Evolutionary conservation across 345 rosid species (phyloP).

Genomic region (Boechera divaricarpa): DNA sequence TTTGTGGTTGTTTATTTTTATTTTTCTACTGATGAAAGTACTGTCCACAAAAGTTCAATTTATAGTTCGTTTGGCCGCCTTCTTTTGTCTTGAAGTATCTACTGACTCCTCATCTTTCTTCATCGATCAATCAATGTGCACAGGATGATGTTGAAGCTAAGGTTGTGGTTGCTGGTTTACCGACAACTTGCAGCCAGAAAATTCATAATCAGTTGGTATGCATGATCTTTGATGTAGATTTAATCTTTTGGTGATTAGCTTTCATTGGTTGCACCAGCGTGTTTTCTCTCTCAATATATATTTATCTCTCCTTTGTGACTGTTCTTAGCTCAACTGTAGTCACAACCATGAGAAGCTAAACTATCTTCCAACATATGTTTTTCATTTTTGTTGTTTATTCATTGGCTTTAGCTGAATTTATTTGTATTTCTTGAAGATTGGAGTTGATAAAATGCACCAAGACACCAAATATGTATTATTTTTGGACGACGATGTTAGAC

Average conservation of each 20-base stretch:
- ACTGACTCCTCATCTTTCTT: conserved; percentile 30
- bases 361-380: neutral
- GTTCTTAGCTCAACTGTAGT: no score
- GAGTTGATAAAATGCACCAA: conserved; percentile 90
- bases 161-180: conserved; percentile 82
- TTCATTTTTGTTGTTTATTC: conserved; percentile 9
- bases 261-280: no score
- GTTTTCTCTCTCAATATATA: neutral
- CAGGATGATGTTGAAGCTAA: conserved; percentile 86
- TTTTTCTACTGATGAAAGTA: neutral
- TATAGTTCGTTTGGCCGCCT: neutral
- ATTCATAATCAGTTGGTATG: conserved; percentile 97
- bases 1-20: neutral
- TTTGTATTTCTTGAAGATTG: conserved; percentile 60
- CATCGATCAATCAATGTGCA: conserved; percentile 15
- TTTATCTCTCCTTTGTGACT: conserved; percentile 13
- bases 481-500: conserved; percentile 96
- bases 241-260: no score
- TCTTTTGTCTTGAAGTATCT: conserved; percentile 29
- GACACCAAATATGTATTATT: conserved; percentile 87
- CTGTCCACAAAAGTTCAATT: neutral
- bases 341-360: conserved; percentile 27
- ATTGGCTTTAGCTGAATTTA: conserved; percentile 22
- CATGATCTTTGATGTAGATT: conserved; percentile 35
- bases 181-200: conserved; percentile 98